These are phyloP conservation scores for Bretschneidera sinensis DNA, from an alignment of 345 rosid genomes.

Conservation along the genomic window DNA sequence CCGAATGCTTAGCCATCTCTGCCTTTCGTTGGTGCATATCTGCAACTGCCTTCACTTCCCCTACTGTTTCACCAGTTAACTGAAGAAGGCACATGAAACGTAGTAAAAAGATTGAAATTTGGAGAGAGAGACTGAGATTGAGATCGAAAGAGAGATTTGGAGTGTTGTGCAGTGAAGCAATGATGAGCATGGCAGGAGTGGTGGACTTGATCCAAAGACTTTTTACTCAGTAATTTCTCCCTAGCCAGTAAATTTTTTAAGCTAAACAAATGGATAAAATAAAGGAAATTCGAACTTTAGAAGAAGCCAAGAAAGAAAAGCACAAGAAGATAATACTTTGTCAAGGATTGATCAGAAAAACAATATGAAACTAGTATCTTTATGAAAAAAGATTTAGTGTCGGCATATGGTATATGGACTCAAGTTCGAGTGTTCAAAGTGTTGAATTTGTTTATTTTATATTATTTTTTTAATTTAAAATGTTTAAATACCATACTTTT, in stretches of 20 bases:
- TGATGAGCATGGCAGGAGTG: constrained; percentile 44
- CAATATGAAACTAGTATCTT: neutral
- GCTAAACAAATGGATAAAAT: constrained; percentile 1
- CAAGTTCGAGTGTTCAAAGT: no score
- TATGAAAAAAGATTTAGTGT: neutral
- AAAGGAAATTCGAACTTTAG: constrained; percentile 4
- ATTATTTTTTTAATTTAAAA: no score
- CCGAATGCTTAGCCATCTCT: constrained; percentile 99
- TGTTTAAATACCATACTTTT: no score
- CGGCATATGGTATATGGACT: neutral
- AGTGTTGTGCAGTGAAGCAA: constrained; percentile 44
- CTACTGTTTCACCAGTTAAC: constrained; percentile 99
- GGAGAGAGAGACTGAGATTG: neutral
- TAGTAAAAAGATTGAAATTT: constrained; percentile 10
- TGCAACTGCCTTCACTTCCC: constrained; percentile 99
- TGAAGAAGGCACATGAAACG: constrained; percentile 35
- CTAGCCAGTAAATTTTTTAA: constrained; percentile 19
- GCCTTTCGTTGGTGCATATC: constrained; percentile 99
- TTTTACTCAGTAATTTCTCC: constrained; percentile 19
- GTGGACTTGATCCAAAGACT: constrained; percentile 24
- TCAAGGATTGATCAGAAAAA: neutral
- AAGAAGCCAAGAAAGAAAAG: constrained; percentile 26
- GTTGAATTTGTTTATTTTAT: no score
- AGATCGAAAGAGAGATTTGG: constrained; percentile 16
- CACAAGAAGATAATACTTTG: constrained; percentile 17